Evolutionary conservation across 441 rosid species (phyloP).

Genomic region (Geranium incanum): DNA sequence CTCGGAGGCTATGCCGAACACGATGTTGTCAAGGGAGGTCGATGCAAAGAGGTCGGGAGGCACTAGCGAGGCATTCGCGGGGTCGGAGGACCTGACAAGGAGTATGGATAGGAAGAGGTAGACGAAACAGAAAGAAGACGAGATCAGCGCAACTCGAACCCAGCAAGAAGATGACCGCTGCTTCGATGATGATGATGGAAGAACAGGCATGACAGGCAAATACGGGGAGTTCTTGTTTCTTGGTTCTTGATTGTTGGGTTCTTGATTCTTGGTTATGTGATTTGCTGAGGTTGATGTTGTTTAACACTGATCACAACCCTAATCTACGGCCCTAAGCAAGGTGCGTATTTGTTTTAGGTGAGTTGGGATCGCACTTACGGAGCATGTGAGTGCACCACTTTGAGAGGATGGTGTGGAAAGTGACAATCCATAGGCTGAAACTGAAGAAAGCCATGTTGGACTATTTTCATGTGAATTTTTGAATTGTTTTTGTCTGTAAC

Average conservation of each 20-base stretch:
- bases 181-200: not conserved
- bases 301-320: not conserved
- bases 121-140: not conserved
- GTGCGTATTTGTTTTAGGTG: not conserved
- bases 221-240: not conserved
- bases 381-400: not conserved
- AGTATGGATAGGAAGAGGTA: not conserved
- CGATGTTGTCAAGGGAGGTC: slow-evolving; percentile 45
- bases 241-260: too few relatives aligned
- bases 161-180: not conserved
- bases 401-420: not conserved
- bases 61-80: not conserved
- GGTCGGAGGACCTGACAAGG: not conserved
- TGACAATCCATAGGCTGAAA: not conserved
- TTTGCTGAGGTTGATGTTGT: too few relatives aligned
- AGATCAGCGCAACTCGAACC: not conserved
- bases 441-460: not conserved
- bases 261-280: not conserved
- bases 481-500: too few relatives aligned
- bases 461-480: not conserved
- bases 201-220: not conserved
- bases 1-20: slow-evolving; percentile 67
- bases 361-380: not conserved
- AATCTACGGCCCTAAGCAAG: not conserved
- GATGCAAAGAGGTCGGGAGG: slow-evolving; percentile 11